These are phyloP conservation scores for Wickerhamiella alocasiicola DNA, from an alignment of 805 yeast species.

Conservation along the genomic window DNA sequence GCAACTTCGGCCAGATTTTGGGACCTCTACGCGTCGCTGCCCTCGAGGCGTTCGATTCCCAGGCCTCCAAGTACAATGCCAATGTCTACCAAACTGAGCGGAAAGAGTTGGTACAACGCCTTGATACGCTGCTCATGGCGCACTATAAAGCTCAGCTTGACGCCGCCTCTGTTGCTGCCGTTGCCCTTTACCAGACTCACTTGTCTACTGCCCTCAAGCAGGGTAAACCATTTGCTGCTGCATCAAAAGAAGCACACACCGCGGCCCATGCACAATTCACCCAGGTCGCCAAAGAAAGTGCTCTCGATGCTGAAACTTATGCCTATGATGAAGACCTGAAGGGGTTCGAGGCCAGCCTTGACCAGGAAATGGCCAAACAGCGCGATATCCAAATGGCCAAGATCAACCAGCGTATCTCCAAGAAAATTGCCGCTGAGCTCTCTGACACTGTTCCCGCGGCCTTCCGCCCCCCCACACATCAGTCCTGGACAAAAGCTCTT, in stretches of 20 bases:
- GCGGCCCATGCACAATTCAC: conserved; percentile 20
- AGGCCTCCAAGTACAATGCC: conserved; percentile 64
- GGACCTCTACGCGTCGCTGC: conserved; percentile 38
- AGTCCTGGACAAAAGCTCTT: conserved; percentile 51
- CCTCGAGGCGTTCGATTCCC: conserved; percentile 45
- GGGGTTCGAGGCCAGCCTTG: conserved; percentile 26
- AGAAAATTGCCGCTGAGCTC: conserved; percentile 18
- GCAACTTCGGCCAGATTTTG: conserved; percentile 24
- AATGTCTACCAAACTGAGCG: conserved; percentile 58
- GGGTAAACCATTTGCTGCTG: neutral
- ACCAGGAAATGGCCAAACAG: conserved; percentile 26
- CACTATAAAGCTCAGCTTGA: conserved; percentile 35
- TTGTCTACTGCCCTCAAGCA: neutral
- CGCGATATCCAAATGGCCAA: conserved; percentile 32
- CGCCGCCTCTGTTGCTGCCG: conserved; percentile 28
- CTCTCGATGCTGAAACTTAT: conserved; percentile 24
- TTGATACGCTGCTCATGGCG: conserved; percentile 33
- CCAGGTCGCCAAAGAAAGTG: conserved; percentile 28
- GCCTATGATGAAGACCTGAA: conserved; percentile 19
- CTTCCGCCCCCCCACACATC: conserved; percentile 37
- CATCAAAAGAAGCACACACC: neutral
- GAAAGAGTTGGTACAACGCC: conserved; percentile 33
- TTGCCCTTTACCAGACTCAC: conserved; percentile 21
- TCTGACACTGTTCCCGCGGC: conserved; percentile 36
- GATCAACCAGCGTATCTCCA: conserved; percentile 28